Conservation (phyloP, 2,329 filamentous ascomycete genomes). For the Calonectria pteridis region DNA sequence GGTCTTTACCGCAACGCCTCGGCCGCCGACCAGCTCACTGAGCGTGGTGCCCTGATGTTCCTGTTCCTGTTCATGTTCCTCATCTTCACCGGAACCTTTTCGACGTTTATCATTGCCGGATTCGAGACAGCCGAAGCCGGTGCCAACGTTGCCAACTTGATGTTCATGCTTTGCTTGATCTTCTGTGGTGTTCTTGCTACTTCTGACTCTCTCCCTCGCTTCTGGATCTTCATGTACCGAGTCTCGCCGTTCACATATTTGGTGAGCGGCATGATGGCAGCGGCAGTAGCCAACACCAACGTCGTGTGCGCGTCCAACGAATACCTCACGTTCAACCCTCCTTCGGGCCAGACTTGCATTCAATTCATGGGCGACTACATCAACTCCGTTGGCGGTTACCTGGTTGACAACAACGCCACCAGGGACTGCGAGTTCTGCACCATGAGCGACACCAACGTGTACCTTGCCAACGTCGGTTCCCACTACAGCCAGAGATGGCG, state of each 20-base stretch:
- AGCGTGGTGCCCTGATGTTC: slow-evolving; percentile 84
- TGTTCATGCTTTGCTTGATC: slow-evolving; percentile 71
- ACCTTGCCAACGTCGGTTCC: slow-evolving; percentile 62
- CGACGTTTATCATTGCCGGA: slow-evolving; percentile 79
- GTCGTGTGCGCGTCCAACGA: slow-evolving; percentile 80
- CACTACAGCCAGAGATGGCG: slow-evolving; percentile 74
- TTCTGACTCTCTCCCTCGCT: slow-evolving; percentile 67
- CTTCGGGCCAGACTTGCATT: slow-evolving; percentile 67
- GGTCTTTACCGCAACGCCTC: slow-evolving; percentile 80
- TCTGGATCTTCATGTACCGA: slow-evolving; percentile 67
- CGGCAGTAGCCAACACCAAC: slow-evolving; percentile 74
- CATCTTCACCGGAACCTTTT: slow-evolving; percentile 85
- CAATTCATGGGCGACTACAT: slow-evolving; percentile 70
- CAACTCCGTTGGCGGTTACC: slow-evolving; percentile 61
- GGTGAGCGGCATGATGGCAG: slow-evolving; percentile 78
- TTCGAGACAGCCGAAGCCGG: slow-evolving; percentile 75
- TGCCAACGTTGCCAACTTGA: slow-evolving; percentile 74
- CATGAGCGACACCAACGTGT: slow-evolving; percentile 64
- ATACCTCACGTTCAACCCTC: slow-evolving; percentile 73
- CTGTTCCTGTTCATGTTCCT: slow-evolving; percentile 81
- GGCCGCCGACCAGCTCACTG: slow-evolving; percentile 68
- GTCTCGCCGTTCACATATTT: slow-evolving; percentile 88
- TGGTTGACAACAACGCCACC: slow-evolving; percentile 63
- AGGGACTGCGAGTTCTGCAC: slow-evolving; percentile 69
- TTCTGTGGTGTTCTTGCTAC: slow-evolving; percentile 47